phyloP scores from a whole-genome alignment of 495 filamentous ascomycete species.

The Gamarada debralockiae region DNA sequence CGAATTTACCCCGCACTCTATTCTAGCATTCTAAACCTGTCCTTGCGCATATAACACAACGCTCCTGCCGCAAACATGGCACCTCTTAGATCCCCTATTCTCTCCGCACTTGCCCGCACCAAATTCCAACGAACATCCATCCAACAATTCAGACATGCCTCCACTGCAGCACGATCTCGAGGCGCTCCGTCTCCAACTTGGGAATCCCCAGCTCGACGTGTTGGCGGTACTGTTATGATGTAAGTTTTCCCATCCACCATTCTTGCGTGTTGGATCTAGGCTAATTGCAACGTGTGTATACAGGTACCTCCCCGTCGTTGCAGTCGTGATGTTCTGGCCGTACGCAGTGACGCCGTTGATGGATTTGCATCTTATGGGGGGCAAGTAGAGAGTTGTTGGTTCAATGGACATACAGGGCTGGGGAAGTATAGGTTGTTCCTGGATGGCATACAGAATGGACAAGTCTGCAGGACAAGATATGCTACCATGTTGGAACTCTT shows the following conservation, averaged over 20 bases:
- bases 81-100: background rate
- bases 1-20: too few relatives aligned
- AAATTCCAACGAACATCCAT: background rate
- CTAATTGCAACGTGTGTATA: background rate
- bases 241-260: slow-evolving; percentile 2
- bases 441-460: too few relatives aligned
- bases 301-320: slow-evolving; percentile 20
- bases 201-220: background rate
- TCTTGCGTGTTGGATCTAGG: background rate
- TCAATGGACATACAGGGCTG: too few relatives aligned
- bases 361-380: slow-evolving; percentile 4
- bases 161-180: too few relatives aligned
- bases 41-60: too few relatives aligned
- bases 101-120: background rate
- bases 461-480: too few relatives aligned
- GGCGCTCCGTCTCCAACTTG: background rate
- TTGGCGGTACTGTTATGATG: slow-evolving; percentile 19
- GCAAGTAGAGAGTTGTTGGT: too few relatives aligned
- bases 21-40: too few relatives aligned
- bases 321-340: slow-evolving; percentile 24
- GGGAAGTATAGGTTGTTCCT: too few relatives aligned
- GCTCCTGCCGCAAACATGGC: background rate
- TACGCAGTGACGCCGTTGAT: slow-evolving; percentile 13
- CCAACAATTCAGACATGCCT: background rate
- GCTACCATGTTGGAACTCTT: too few relatives aligned